phyloP scores from a whole-genome alignment of 352 stramenopile species.

The Thalassiosira ordinaria region DNA sequence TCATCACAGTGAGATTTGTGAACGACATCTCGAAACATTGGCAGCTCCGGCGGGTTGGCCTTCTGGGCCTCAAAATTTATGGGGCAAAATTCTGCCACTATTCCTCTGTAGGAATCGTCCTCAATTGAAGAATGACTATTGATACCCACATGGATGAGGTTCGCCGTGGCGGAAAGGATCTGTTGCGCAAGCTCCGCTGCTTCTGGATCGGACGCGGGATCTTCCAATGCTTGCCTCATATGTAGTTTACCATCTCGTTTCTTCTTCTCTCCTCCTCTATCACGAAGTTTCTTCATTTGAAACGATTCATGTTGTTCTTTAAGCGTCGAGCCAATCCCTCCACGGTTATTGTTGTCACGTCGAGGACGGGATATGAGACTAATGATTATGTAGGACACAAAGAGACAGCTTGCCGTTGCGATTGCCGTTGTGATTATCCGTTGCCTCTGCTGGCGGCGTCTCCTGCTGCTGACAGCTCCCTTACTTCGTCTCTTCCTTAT shows the following conservation, averaged over 20 bases:
- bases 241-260: not conserved
- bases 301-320: not conserved
- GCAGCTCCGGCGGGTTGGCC: conserved; percentile 59
- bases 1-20: conserved; percentile 36
- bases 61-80: conserved; percentile 68
- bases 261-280: not conserved
- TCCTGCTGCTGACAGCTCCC: conserved; percentile 24
- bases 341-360: not conserved
- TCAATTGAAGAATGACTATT: no score
- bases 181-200: no score
- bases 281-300: not conserved
- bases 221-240: conserved; percentile 33
- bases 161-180: no score
- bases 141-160: no score
- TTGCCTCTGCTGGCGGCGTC: not conserved
- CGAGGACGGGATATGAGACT: not conserved
- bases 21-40: conserved; percentile 79
- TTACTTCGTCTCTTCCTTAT: conserved; percentile 27
- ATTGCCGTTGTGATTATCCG: not conserved
- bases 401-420: not conserved
- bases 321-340: not conserved
- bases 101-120: conserved; percentile 43
- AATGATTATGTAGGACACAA: not conserved
- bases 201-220: no score
- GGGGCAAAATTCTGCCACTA: conserved; percentile 61